Base-by-base conservation (phyloP, 2,329 filamentous ascomycete genomes). In the Aspergillus ibericus region DNA sequence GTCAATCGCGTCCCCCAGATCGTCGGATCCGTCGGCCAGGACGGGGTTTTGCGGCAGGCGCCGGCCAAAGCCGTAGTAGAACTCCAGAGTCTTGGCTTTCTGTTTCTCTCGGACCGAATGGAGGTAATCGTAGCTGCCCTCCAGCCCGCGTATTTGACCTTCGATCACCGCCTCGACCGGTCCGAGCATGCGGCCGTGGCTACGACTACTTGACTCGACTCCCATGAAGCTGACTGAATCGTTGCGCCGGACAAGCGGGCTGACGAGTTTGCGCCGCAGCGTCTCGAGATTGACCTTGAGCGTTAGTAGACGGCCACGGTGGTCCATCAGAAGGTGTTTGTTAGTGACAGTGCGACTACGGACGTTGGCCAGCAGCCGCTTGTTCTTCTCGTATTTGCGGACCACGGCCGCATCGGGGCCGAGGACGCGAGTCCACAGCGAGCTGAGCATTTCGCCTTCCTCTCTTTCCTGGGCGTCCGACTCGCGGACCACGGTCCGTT, bases 351-450 rank as follows among this genome's bases (percentile, higher is more conserved):
- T 96, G 68, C 89, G 90, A 59, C 89, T 85, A 62, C 92, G 87
- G 57, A 98, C 89, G 64, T 88, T 89, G 51, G 83, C 85, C 22
- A 98, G 85, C 0, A 97, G 82, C 51, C 87, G 83, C 62, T 89
- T 88, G 80, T 98, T 98, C 77, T 90, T 91, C 74, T 96, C 92
- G 75, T 92, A 97, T 75, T 97, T 97, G 71, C 86, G 85, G n/a
- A 96, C 82, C 64, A 88, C 84, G 46, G 82, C 82, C 7, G 89
- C 87, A 68, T 90, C 89, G 38, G 89, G 82, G 1, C 92, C 93
- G 1, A 97, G 85, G 20, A 96, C 86, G 48, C 88, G 87, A 2
- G 90, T 90, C 93, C 93, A 98, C 8, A 97, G 83, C 2, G 87
- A 89, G 2, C 88, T 88, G 44, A 97, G 87, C 68, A 95, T 83